A percentile compares a stretch with the other conserved stretches of the same genome.
phyloP scores from a whole-genome alignment of 2,329 filamentous ascomycete species.

The Verticillium longisporum region DNA sequence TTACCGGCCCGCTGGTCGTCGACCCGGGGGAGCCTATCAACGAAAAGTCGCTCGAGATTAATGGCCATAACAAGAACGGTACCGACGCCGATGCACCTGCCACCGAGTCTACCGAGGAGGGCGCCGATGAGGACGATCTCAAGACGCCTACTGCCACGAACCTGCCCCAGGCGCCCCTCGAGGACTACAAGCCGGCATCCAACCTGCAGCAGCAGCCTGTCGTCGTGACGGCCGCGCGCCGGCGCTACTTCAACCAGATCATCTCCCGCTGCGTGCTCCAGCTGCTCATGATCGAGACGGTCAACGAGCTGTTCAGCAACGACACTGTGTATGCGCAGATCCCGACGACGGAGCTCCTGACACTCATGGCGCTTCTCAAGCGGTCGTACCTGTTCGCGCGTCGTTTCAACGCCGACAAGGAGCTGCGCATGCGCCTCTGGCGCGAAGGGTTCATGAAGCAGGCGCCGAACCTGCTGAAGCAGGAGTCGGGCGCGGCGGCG shows the following conservation, averaged over 20 bases:
- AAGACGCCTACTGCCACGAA: conserved; percentile 20
- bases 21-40: conserved; percentile 33
- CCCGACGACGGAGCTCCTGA: conserved; percentile 79
- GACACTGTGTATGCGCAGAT: conserved; percentile 92
- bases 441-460: conserved; percentile 99
- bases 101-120: conserved; percentile 17
- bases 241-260: conserved; percentile 97
- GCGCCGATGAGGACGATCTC: conserved; percentile 26
- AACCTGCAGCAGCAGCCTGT: conserved; percentile 80
- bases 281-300: conserved; percentile 98
- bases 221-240: conserved; percentile 84
- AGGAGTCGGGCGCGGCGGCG: conserved; percentile 85
- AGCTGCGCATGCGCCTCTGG: conserved; percentile 89
- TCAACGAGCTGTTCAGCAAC: conserved; percentile 97
- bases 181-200: conserved; percentile 79
- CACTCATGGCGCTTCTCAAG: conserved; percentile 90
- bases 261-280: conserved; percentile 98
- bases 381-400: conserved; percentile 95
- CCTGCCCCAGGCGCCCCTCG: conserved; percentile 47
- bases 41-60: conserved; percentile 55
- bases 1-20: conserved; percentile 37
- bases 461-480: conserved; percentile 93
- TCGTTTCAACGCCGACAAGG: conserved; percentile 96
- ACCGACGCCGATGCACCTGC: conserved; percentile 21
- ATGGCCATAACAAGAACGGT: conserved; percentile 40